Percentiles rank a stretch among this genome's conserved stretches.
These are phyloP conservation scores for Metschnikowia similis DNA, from an alignment of 805 yeast genomes.

Conservation along the genomic window DNA sequence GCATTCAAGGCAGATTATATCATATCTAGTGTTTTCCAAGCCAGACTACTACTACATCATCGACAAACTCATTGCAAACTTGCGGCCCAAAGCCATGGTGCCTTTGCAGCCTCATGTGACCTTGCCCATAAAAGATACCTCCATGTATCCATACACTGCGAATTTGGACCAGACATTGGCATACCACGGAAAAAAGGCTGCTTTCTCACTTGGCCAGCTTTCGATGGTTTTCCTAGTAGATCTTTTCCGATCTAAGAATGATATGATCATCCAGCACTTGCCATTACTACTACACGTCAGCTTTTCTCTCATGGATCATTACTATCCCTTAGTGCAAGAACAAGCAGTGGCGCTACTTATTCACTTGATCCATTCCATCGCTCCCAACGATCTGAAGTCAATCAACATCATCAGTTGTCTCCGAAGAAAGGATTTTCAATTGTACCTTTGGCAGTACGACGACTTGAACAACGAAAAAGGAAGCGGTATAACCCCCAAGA, in stretches of 20 bases:
- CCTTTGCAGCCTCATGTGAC: conserved; percentile 48
- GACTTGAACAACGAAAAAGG: conserved; percentile 69
- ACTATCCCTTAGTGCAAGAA: conserved; percentile 74
- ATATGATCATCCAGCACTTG: conserved; percentile 53
- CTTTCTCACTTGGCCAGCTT: conserved; percentile 83
- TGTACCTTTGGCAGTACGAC: conserved; percentile 75
- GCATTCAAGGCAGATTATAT: conserved; percentile 74
- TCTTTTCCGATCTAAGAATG: conserved; percentile 62
- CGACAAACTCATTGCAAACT: conserved; percentile 61
- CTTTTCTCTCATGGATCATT: conserved; percentile 82
- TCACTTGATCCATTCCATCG: conserved; percentile 64
- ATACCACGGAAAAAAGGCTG: conserved; percentile 58
- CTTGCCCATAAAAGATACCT: conserved; percentile 24
- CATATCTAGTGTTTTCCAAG: conserved; percentile 59
- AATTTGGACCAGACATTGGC: conserved; percentile 56
- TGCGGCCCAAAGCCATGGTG: conserved; percentile 87
- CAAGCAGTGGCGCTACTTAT: conserved; percentile 76
- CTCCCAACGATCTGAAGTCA: conserved; percentile 51
- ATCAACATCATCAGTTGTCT: conserved; percentile 55
- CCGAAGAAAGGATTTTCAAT: conserved; percentile 44
- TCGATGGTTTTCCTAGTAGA: conserved; percentile 85
- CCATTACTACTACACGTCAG: conserved; percentile 77
- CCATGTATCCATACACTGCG: conserved; percentile 65
- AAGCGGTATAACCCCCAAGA: conserved; percentile 78
- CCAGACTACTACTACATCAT: conserved; percentile 45